Percentiles rank a stretch among this genome's conserved stretches.
Evolutionary conservation across 163 green algal species (phyloP).

Genomic region (Scenedesmus sp.): DNA sequence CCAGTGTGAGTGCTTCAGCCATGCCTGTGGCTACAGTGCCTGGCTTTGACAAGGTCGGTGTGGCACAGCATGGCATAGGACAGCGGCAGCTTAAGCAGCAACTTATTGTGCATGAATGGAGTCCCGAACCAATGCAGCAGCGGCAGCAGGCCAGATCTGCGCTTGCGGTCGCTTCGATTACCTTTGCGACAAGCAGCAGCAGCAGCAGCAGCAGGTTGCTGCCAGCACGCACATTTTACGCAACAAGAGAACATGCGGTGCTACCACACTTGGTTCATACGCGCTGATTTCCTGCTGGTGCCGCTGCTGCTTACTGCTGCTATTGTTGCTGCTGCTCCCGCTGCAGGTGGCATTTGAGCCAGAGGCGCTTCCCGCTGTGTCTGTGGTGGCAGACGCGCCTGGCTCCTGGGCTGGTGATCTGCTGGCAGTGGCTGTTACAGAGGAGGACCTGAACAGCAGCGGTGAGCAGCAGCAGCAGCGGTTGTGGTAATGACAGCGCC

Average conservation of each 20-base stretch:
- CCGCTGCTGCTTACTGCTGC: background rate
- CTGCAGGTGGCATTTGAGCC: slow-evolving; percentile 61
- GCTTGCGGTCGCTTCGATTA: background rate
- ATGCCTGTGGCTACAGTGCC: slow-evolving; percentile 26
- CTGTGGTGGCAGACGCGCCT: background rate
- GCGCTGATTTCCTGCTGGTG: background rate
- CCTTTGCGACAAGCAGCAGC: background rate
- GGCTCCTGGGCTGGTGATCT: slow-evolving; percentile 61
- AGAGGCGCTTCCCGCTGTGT: slow-evolving; percentile 57
- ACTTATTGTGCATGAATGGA: too few species aligned
- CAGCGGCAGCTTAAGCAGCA: background rate
- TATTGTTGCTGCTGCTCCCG: background rate
- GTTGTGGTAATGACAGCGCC: background rate
- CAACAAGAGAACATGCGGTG: too few species aligned
- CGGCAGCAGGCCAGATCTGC: background rate
- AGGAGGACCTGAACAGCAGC: slow-evolving; percentile 63
- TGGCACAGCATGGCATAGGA: background rate
- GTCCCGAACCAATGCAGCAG: background rate
- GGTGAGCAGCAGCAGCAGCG: slow-evolving; percentile 37
- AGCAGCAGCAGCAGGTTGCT: background rate
- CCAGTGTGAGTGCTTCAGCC: background rate
- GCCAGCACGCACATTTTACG: too few species aligned
- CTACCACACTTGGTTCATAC: too few species aligned
- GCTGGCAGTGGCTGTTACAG: slow-evolving; percentile 63
- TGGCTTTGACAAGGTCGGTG: slow-evolving; percentile 37